Evolutionary conservation across 1,139 yeast species (phyloP).

Genomic region (Sugiyamaella sp.): DNA sequence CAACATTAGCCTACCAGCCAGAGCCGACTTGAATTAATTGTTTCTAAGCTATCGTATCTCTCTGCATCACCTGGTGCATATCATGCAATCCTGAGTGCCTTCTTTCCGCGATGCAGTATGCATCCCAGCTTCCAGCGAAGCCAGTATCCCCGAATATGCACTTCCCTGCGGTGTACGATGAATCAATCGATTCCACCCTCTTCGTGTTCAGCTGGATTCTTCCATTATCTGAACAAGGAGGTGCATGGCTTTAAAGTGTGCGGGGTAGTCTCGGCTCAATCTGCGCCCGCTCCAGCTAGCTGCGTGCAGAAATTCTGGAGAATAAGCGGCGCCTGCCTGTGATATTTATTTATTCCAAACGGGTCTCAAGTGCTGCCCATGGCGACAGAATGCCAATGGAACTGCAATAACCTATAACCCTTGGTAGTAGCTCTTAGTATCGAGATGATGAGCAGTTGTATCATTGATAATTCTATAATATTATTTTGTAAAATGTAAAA

Average conservation of each 20-base stretch:
- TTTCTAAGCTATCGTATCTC: background rate
- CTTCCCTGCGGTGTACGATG: background rate
- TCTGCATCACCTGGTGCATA: conserved; percentile 2
- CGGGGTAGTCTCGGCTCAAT: conserved; percentile 2
- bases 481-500: too few species aligned
- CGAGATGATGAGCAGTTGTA: too few species aligned
- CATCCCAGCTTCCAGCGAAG: conserved; percentile 3
- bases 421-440: too few species aligned
- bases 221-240: conserved; percentile 7
- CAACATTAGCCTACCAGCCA: background rate
- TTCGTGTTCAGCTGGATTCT: too few species aligned
- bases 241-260: background rate
- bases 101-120: conserved; percentile 20
- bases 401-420: too few species aligned
- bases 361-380: too few species aligned
- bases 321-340: background rate
- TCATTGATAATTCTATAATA: too few species aligned
- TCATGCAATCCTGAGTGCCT: background rate
- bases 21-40: background rate
- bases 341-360: too few species aligned
- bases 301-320: background rate
- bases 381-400: too few species aligned
- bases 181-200: background rate
- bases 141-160: conserved; percentile 4
- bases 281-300: background rate